Evolutionary conservation across 192 early-diverging fungal genomes (phyloP).

Genomic region (Coemansia sp.): DNA sequence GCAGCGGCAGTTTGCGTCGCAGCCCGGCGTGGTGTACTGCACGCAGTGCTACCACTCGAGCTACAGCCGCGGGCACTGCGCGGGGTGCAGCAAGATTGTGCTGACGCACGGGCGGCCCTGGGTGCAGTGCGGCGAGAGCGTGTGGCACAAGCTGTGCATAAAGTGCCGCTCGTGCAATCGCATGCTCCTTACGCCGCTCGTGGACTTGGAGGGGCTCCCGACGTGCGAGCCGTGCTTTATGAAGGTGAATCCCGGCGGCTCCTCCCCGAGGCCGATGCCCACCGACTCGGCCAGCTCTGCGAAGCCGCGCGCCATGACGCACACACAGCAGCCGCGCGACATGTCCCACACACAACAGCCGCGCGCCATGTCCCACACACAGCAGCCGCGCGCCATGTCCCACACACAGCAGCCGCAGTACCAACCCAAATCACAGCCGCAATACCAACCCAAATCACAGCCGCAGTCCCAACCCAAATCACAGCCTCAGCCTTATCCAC

Average conservation of each 20-base stretch:
- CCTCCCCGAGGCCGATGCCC: constrained; percentile 20
- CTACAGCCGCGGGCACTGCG: constrained; percentile 51
- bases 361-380: too few species aligned
- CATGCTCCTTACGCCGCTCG: constrained; percentile 40
- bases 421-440: too few species aligned
- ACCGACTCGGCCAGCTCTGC: background rate
- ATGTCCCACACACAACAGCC: too few species aligned
- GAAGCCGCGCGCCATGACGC: constrained; percentile 1
- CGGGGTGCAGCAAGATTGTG: constrained; percentile 46
- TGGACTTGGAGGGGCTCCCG: constrained; percentile 36
- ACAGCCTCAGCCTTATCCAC: too few species aligned
- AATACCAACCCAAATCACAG: too few species aligned
- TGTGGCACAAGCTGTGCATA: constrained; percentile 57
- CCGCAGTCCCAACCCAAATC: too few species aligned
- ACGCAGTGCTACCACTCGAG: constrained; percentile 52
- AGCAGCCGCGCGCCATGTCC: too few species aligned
- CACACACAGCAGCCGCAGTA: too few species aligned
- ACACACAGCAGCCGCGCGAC: background rate
- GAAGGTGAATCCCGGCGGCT: background rate
- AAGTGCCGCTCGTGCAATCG: constrained; percentile 39
- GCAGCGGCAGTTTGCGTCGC: constrained; percentile 51
- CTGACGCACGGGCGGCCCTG: constrained; percentile 52
- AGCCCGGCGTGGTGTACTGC: constrained; percentile 46
- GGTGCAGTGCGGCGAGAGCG: constrained; percentile 47
- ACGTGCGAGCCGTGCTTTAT: constrained; percentile 53